Base-by-base conservation (phyloP, 2,329 filamentous ascomycete species). In the Xylaria sp. region DNA sequence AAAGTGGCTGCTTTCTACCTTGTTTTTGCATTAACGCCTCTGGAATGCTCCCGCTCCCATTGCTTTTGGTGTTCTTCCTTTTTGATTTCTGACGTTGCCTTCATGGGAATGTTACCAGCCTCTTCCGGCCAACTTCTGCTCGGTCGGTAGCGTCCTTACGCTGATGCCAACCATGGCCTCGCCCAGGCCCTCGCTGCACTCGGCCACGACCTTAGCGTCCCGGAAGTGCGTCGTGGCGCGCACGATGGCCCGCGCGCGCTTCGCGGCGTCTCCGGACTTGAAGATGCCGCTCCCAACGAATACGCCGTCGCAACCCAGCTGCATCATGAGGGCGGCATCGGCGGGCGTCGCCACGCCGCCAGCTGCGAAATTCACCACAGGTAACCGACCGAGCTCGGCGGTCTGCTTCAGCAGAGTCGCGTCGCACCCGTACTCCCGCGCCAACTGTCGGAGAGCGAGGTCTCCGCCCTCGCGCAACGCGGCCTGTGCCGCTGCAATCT, bases 301-400 rank as follows among this genome's bases (percentile, higher is more conserved):
- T 44, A 99, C 96, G 67, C 96, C 96, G 78, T 99, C 96, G 79
- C 96, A 98, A 69, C 96, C 96, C 73, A 99, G 86, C 86, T 98
- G 95, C 96, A 99, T 99, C 95, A 99, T 84, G 69, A 99, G 86
- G 1, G 96, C 96, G 0, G 96, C 96, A 82, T 99, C 96, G 0
- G 96, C 96, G 0, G 96, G 96, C 0, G 96, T 99, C n/a, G 96
- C 96, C n/a, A 99, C 92, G 67, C 96, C 96, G n/a, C 96, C 96
- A 3, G 96, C 96, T 0, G 96, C 96, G 76, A 99, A 98, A 86
- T 98, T 98, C 73, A 99, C 96, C 0, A 98, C 95, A 2, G 96
- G 96, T 64, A 99, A 85, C 60, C 96, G 88, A 52, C 94, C 94
- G 73, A 97, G 86, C 85, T 94, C 90, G 1, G 94, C 95, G 0